Percentiles rank a stretch among this genome's conserved stretches.
Evolutionary conservation across 2,329 filamentous ascomycete species (phyloP).

Genomic region (Elsinoe necatrix): DNA sequence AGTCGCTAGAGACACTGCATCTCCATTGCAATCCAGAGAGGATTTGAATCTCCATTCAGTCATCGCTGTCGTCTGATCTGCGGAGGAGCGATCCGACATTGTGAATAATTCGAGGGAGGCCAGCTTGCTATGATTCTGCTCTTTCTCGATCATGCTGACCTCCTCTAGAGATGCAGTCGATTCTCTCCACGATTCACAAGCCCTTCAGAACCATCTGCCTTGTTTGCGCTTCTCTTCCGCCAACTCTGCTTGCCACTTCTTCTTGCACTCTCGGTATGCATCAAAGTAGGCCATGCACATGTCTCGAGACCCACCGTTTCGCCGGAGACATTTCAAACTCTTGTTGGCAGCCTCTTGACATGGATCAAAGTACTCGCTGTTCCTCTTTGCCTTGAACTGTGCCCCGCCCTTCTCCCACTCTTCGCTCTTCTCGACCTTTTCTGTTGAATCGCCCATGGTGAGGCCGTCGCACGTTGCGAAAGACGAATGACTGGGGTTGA

Average conservation of each 20-base stretch:
- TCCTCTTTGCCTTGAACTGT: constrained; percentile 53
- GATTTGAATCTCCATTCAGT: neutral
- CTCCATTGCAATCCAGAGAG: no score
- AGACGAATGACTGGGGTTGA: no score
- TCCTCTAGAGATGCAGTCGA: no score
- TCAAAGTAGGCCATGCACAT: constrained; percentile 96
- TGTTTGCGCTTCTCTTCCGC: constrained; percentile 38
- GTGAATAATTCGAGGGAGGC: no score
- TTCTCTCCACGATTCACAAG: no score
- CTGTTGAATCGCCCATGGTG: neutral
- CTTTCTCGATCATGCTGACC: no score
- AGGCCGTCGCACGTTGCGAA: neutral
- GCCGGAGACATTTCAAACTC: constrained; percentile 79
- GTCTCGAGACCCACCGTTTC: constrained; percentile 77
- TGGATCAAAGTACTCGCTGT: constrained; percentile 88
- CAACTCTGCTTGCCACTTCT: constrained; percentile 66
- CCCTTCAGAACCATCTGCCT: constrained; percentile 26
- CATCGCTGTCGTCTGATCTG: neutral
- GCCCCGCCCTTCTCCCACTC: constrained; percentile 31
- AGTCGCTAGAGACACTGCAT: no score
- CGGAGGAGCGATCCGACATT: no score
- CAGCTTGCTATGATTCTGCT: no score
- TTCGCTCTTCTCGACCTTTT: constrained; percentile 8
- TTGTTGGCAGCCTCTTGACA: constrained; percentile 84
- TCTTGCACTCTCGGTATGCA: constrained; percentile 90